Evolutionary conservation across 2,329 filamentous ascomycete species (phyloP).

Genomic region (Xylariaceae sp.): DNA sequence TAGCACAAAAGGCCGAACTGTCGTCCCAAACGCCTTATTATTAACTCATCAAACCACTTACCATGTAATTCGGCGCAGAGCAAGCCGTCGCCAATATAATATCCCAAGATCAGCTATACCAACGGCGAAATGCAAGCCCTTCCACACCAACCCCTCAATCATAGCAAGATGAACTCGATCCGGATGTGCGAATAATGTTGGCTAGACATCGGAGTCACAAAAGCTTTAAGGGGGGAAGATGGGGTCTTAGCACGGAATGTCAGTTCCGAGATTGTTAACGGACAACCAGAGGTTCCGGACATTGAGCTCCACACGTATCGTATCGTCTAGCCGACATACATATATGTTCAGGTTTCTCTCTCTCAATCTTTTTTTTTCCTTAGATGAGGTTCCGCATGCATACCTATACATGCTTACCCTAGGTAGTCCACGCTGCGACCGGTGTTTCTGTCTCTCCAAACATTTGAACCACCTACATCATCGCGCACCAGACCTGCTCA

Average conservation of each 20-base stretch:
- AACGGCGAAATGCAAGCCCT: neutral
- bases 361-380: no score
- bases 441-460: neutral
- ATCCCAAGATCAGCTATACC: neutral
- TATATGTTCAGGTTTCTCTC: no score
- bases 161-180: neutral
- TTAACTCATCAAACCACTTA: neutral
- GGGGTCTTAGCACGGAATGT: slow-evolving; percentile 9
- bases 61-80: neutral
- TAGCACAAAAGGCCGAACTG: neutral
- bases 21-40: neutral
- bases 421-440: neutral
- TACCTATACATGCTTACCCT: neutral
- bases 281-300: neutral
- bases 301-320: neutral
- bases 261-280: slow-evolving; percentile 12
- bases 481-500: neutral
- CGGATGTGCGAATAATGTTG: neutral
- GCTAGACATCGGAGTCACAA: neutral
- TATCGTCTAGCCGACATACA: neutral
- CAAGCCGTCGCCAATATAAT: neutral
- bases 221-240: neutral
- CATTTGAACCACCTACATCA: neutral
- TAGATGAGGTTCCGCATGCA: no score
- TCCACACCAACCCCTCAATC: neutral